Base-by-base conservation (phyloP, 306 rosid species). In the Cicer cuneatum region DNA sequence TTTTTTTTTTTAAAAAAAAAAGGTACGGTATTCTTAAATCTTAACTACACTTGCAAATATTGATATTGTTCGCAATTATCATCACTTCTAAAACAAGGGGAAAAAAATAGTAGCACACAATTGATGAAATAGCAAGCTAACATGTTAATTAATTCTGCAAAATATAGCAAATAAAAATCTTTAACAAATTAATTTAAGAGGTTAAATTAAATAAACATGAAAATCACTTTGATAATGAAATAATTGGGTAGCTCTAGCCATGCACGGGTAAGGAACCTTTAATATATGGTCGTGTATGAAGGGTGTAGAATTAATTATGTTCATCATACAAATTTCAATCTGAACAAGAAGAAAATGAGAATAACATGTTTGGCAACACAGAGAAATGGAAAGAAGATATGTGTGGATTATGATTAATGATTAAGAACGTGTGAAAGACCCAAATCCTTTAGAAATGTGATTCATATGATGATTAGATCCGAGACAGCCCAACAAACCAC, bases 401-500 rank as follows among this genome's bases (percentile, higher is more conserved):
- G 73, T 70, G 74, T 72, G 74, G 67, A 77, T 62, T 33, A 64
- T 57, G 38, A 21, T n/a, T 6, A 54, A 19, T 18, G 37, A 54
- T 56, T 83, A 81, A 0, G 79, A 78, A 49, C 93, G 95, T 56
- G 93, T 37, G 7, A 87, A 70, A 9, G 97, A 89, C 7, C 98
- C 96, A 39, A 95, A 66, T 9, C 90, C 87, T 12, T 81, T 86
- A 9, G 97, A 81, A 66, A 94, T 71, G 1, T 86, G 89, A 39
- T 85, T 86, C 71, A 89, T 48, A 16, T 78, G 74, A 33, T 85
- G 82, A 67, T 82, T 87, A 66, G 90, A 92, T 24, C 99, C 91
- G 77, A 95, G 68, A 71, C 99, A 95, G 1, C 99, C 99, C 48
- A 90, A 78, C 40, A 92, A 81, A 2, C 98, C 99, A 14, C 87